Base-by-base conservation (phyloP, 306 rosid species). In the Cucumis melo region DNA sequence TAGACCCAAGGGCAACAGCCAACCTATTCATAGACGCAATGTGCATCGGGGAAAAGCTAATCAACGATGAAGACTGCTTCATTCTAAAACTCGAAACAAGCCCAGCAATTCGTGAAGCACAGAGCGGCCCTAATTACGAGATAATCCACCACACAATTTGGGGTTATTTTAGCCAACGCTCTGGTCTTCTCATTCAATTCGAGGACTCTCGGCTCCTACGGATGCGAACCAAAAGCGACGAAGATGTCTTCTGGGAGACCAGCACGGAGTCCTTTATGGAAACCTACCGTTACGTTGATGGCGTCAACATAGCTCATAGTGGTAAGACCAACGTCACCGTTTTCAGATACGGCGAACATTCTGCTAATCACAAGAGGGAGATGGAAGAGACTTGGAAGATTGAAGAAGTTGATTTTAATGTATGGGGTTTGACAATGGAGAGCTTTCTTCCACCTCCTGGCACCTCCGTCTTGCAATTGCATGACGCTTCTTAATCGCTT, bases 81-180 rank as follows among this genome's bases (percentile, higher is more conserved):
- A 89, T 91, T 2, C 83, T 91, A 12, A 91, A 93, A 84, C 59
- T 91, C 0, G 98, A 93, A 76, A 91, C 98, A 1, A 86, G 91
- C 67, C 89, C 98, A 0, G 90, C 93, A 5, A 82, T 87, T 55
- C 86, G 94, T 0, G 95, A 91, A 74, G 88, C 92, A 2, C 95
- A 88, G 51, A 86, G 95, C 10, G 89, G 96, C 0, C 70, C 85
- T 41, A 82, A 89, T 76, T 88, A 78, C 44, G 97, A 93, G 81
- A 87, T 91, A 24, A 93, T 91, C 53, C 98, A 93, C 81, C 98
- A 93, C 84, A 93, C 95, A 0, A 81, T 89, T 42, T 93, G 98
- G 97, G 97, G 97, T 1, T 94, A 94, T 63, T 94, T 94, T 82
- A 94, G 98, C 88, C 98, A 91, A 20, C 83, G 97, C 16, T 94